phyloP scores from a whole-genome alignment of 352 stramenopile genomes.

The Pythium guiyangense region DNA sequence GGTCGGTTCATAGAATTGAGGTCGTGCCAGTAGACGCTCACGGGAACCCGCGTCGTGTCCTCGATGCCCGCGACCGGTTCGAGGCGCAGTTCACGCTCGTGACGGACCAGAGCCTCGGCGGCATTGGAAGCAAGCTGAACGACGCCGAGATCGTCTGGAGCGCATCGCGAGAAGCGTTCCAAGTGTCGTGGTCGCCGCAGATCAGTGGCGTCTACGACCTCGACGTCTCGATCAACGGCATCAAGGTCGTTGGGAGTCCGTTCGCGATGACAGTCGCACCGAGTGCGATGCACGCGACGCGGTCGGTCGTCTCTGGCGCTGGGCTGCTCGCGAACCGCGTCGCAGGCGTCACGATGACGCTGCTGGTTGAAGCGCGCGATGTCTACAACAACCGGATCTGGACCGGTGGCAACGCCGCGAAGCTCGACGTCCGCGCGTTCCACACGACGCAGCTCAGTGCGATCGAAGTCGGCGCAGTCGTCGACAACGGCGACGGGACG shows the following conservation, averaged over 20 bases:
- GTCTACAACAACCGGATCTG: slow-evolving; percentile 57
- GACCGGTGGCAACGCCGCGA: slow-evolving; percentile 12
- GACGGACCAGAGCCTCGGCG: slow-evolving; percentile 45
- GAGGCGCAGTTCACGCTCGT: slow-evolving; percentile 28
- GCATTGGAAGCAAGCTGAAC: slow-evolving; percentile 33
- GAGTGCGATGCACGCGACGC: slow-evolving; percentile 29
- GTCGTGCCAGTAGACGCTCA: slow-evolving; percentile 41
- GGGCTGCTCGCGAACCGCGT: slow-evolving; percentile 41
- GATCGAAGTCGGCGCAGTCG: slow-evolving; percentile 25
- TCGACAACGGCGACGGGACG: slow-evolving; percentile 48
- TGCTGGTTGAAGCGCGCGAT: slow-evolving; percentile 45
- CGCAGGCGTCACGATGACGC: slow-evolving; percentile 33
- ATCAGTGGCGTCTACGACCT: slow-evolving; percentile 55
- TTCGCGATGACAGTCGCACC: slow-evolving; percentile 42
- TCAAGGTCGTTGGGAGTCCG: slow-evolving; percentile 29
- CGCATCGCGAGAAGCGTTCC: slow-evolving; percentile 14
- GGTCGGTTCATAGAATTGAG: slow-evolving; percentile 26
- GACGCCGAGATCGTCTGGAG: slow-evolving; percentile 29
- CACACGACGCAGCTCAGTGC: slow-evolving; percentile 18
- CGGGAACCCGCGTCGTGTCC: slow-evolving; percentile 30
- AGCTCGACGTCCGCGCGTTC: slow-evolving; percentile 36
- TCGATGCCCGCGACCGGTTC: slow-evolving; percentile 25
- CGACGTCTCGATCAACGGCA: slow-evolving; percentile 36
- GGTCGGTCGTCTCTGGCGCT: slow-evolving; percentile 38
- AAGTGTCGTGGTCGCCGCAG: slow-evolving; percentile 23